Evolutionary conservation across 352 stramenopile genomes (phyloP), one percentile per base, ranked within the genome.

Genomic region (Phytophthora macrochlamydospora): DNA sequence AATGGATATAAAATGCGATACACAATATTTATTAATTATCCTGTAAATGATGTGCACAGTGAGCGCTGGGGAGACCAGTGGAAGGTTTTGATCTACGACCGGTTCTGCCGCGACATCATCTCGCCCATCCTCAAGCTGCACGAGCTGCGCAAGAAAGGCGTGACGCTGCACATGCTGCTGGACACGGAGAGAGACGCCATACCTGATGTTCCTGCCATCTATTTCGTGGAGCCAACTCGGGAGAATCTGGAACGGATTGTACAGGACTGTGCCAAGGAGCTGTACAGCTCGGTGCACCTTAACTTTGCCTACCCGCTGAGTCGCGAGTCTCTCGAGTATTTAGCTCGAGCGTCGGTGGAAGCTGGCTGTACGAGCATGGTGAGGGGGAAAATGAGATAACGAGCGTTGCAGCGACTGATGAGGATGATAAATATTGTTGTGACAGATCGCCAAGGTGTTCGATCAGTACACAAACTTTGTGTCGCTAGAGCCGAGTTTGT

Each of bases 1-100:
- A 9, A 29, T 13, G 5, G 48, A 30, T 4, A 42, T 43, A 42
- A 38, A 28, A 40, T 28, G 8, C 29, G 24, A 13, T 18, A 12
- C 56, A 4, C 44, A n/a, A 42, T 37, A 3, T 46, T 12, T 63
- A 31, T 62, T 28, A 29, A 51, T 24, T 13, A 31, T 60, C 14
- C 58, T 5, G 35, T 6, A 40, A 6, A 40, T 40, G 63, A 5
- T 13, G 7, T 18, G 5, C 54, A 29, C 43, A 92, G 83, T 2
- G 85, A 93, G 42, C 69, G 83, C 63, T 95, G 87, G 87, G 85
- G 85, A 12, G 83, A 95, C 33, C 87, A 95, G 57, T 95, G 88
- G 88, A 99, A 99, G 71, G 95, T 99, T 45, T 78, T 99, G 35
- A 97, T 99, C 63, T 99, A 99, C 78, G 98, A 99, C 81, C 78